Conservation (phyloP, 306 rosid genomes). For the Vigna mungo region DNA sequence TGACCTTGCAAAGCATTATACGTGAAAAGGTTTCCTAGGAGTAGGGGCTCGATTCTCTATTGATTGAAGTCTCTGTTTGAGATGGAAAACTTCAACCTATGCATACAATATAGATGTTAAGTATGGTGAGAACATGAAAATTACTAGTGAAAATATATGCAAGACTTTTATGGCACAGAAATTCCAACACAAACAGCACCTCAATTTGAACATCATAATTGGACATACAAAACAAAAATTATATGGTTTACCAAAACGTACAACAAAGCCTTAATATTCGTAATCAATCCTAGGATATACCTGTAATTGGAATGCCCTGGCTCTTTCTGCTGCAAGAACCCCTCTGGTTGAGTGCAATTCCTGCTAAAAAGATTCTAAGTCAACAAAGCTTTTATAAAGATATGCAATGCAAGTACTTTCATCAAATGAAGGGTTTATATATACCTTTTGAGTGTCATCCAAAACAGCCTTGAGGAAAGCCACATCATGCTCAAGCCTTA, state of each 20-base stretch:
- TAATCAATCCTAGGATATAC: conserved; percentile 52
- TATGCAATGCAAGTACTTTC: conserved; percentile 16
- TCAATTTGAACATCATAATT: conserved; percentile 7
- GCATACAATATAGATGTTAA: conserved; percentile 34
- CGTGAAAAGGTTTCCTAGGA: conserved; percentile 82
- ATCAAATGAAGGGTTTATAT: conserved; percentile 19
- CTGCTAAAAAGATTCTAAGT: conserved; percentile 39
- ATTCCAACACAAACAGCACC: background rate
- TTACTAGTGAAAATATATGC: background rate
- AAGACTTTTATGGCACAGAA: conserved; percentile 15
- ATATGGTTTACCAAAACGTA: background rate
- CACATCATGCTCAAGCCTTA: conserved; percentile 95
- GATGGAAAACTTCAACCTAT: conserved; percentile 94
- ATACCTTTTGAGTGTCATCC: conserved; percentile 96
- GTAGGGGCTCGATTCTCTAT: conserved; percentile 92
- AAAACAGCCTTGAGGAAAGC: conserved; percentile 98
- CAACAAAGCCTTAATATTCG: too few relatives aligned
- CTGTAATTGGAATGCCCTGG: conserved; percentile 95
- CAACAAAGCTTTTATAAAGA: conserved; percentile 15
- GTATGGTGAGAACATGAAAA: conserved; percentile 1
- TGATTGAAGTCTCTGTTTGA: conserved; percentile 90
- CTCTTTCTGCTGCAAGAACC: conserved; percentile 90
- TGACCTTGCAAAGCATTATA: conserved; percentile 24
- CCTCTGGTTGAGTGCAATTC: conserved; percentile 98
- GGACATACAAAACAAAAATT: background rate